Evolutionary conservation across 2,329 filamentous ascomycete species (phyloP).

Genomic region (Rhytidhysteron rufulum): DNA sequence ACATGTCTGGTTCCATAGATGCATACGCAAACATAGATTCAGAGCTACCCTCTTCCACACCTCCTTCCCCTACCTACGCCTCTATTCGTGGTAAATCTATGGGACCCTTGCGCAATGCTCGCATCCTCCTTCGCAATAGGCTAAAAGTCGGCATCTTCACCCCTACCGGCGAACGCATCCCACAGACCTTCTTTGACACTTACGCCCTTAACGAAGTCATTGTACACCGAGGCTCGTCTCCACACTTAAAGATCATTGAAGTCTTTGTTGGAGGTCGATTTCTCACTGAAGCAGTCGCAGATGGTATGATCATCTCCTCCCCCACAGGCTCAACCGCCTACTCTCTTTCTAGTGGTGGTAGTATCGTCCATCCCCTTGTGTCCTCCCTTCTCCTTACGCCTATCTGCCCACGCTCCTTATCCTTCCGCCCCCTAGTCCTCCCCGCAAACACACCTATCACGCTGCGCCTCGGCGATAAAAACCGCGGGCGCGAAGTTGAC

Average conservation of each 20-base stretch:
- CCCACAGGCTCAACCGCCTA: constrained; percentile 96
- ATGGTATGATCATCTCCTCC: constrained; percentile 90
- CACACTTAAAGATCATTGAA: constrained; percentile 87
- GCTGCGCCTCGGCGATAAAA: constrained; percentile 68
- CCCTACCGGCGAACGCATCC: constrained; percentile 54
- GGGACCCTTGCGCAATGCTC: constrained; percentile 68
- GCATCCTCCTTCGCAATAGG: constrained; percentile 80
- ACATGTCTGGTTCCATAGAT: constrained; percentile 68
- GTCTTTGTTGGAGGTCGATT: constrained; percentile 87
- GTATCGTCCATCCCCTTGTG: constrained; percentile 91
- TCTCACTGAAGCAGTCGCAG: constrained; percentile 88
- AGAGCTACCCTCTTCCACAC: constrained; percentile 71
- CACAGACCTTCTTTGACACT: constrained; percentile 36
- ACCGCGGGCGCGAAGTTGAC: constrained; percentile 47
- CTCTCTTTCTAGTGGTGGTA: constrained; percentile 85
- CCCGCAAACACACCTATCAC: constrained; percentile 82
- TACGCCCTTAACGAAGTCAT: constrained; percentile 93
- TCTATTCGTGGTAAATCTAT: constrained; percentile 75
- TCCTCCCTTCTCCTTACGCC: constrained; percentile 85
- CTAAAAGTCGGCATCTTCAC: constrained; percentile 83
- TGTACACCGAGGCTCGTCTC: constrained; percentile 83
- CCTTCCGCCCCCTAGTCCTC: constrained; percentile 85
- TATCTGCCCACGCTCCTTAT: constrained; percentile 87
- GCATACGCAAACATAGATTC: constrained; percentile 60
- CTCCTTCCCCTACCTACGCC: constrained; percentile 73